Base-by-base conservation (phyloP, 331 rosid species). In the Ulmus americana region DNA sequence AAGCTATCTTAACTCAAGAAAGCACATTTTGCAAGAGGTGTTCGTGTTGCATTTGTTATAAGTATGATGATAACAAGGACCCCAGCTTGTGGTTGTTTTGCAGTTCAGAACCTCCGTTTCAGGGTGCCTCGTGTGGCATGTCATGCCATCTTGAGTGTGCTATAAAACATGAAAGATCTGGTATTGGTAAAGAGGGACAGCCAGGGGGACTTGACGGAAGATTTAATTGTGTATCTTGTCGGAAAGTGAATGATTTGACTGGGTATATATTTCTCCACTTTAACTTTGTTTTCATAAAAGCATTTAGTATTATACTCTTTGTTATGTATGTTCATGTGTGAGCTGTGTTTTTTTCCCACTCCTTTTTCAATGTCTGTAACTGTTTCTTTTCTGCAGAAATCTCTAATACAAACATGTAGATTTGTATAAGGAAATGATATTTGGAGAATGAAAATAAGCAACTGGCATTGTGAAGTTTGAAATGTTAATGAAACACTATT, bases 71-170 rank as follows among this genome's bases (percentile, higher is more conserved):
- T 74, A 94, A 94, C 78, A 94, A 94, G 81, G 99, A 94, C 72
- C 99, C 99, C 47, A 85, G 99, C 86, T 75, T 94, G 61, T 90
- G 97, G 99, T 70, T 94, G 75, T 82, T 86, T 76, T 94, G 99
- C 74, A 76, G 90, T 75, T 84, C 95, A 0, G 99, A 94, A 73
- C 78, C 78, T 76, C 99, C 99, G 9, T 90, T 87, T 76, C 83
- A 76, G 41, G 91, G 83, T 65, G 67, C 70, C 70, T 87, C 97
- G 8, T 94, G 99, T 82, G 96, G 94, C 63, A 77, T 90, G 89
- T 90, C 97, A 20, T 94, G 99, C 76, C 99, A 94, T 83, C 97
- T 94, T 76, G 99, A 90, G 80, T 94, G 99, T 63, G 96, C 99
- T 65, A 69, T 90, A 68, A 94, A 85, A 55, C 85, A 83, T 18